Evolutionary conservation across 192 early-diverging fungal genomes (phyloP).

Genomic region (Lobosporangium transversale): DNA sequence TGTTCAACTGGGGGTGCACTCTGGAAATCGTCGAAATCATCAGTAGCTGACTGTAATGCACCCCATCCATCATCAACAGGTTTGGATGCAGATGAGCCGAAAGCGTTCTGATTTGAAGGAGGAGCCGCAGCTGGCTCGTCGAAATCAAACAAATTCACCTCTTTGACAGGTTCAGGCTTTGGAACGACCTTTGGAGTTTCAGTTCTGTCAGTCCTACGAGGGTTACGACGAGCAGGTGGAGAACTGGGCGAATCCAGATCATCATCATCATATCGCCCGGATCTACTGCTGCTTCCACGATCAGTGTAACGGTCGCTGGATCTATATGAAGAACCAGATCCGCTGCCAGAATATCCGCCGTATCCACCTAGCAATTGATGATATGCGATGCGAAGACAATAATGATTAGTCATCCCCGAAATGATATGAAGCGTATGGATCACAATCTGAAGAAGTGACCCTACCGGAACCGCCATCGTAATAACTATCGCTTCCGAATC

Average conservation of each 20-base stretch:
- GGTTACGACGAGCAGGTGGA: slow-evolving; percentile 33
- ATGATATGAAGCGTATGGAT: too few relatives aligned
- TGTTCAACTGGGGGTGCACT: slow-evolving; percentile 56
- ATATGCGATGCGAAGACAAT: not conserved
- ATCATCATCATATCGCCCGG: slow-evolving; percentile 52
- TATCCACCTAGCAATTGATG: slow-evolving; percentile 6
- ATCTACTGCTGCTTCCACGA: slow-evolving; percentile 39
- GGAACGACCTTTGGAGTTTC: slow-evolving; percentile 39
- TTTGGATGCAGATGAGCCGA: slow-evolving; percentile 40
- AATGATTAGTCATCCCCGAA: not conserved
- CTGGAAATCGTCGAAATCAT: slow-evolving; percentile 78
- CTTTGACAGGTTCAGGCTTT: slow-evolving; percentile 48
- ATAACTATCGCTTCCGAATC: slow-evolving; percentile 73
- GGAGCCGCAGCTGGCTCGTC: slow-evolving; percentile 58
- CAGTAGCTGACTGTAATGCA: slow-evolving; percentile 42
- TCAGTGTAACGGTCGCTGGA: slow-evolving; percentile 38
- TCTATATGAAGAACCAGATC: slow-evolving; percentile 37
- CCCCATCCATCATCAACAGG: slow-evolving; percentile 33
- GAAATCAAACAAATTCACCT: slow-evolving; percentile 77
- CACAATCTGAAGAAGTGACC: too few relatives aligned
- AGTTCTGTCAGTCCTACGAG: slow-evolving; percentile 26
- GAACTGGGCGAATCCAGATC: slow-evolving; percentile 29
- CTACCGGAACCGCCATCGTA: slow-evolving; percentile 32
- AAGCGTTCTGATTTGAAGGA: slow-evolving; percentile 18
- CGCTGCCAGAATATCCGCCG: slow-evolving; percentile 48